Conservation (phyloP, 257 asterid genomes). For the Penstemon davidsonii region DNA sequence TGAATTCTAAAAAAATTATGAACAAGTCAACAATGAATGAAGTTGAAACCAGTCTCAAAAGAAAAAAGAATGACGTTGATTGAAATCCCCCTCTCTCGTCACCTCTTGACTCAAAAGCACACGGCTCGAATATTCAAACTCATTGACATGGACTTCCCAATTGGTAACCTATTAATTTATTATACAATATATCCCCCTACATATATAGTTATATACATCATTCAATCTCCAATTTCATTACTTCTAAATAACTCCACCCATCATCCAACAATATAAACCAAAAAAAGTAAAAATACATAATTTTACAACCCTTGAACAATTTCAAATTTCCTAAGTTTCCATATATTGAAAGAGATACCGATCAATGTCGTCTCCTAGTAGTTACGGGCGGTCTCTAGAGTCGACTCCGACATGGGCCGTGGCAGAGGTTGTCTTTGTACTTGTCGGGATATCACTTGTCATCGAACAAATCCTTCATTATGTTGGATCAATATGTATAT, state of each 20-base stretch:
- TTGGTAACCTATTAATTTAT: no score
- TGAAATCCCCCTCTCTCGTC: no score
- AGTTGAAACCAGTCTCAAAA: no score
- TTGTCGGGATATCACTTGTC: conserved; percentile 58
- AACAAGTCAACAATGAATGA: no score
- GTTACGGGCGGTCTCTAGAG: conserved; percentile 60
- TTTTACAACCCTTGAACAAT: no score
- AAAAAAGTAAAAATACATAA: neutral
- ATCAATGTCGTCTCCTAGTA: neutral
- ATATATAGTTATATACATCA: neutral
- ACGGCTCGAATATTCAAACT: neutral
- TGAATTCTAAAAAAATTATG: no score
- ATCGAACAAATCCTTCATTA: conserved; percentile 56
- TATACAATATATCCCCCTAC: neutral
- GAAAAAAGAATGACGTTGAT: no score
- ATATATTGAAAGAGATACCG: no score
- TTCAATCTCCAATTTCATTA: neutral
- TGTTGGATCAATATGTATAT: conserved; percentile 45
- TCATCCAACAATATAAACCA: neutral
- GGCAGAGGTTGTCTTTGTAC: conserved; percentile 64
- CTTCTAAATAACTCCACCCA: neutral
- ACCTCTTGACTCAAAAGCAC: no score
- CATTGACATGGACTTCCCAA: neutral
- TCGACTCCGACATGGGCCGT: conserved; percentile 86
- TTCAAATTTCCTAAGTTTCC: no score